Base-by-base conservation (phyloP, 441 rosid species). In the Euphorbia corollata region DNA sequence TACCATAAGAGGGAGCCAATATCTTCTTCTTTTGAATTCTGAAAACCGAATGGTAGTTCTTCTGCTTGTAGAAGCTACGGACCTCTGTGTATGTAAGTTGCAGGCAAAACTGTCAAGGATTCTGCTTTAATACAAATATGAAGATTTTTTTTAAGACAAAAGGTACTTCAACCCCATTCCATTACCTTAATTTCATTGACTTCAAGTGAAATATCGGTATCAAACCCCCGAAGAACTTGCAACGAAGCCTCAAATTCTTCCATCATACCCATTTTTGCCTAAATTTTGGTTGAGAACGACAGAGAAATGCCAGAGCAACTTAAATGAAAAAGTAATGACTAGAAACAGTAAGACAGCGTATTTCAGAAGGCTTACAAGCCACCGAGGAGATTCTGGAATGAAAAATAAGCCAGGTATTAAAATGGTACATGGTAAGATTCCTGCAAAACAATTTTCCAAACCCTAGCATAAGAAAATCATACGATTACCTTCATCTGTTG, bases 211-310 rank as follows among this genome's bases (percentile, higher is more conserved):
- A 90, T 88, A 78, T 92, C 96, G 71, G 91, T 75, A 67, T 87
- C 96, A 78, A 85, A 92, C 22, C 96, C 97, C 53, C 32, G 32
- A 27, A 27, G 32, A 27, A 27, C 32, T 27, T 27, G 32, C 32
- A 27, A 27, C 32, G 32, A 90, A 68, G 92, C 70, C 81, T 92
- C 98, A 75, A 90, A 88, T 58, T 92, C 98, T 61, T 92, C 96
- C 19, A 86, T 85, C 82, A 87, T 83, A 8, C 98, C 98, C 98
- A 92, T 89, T 74, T 90, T 82, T 65, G 96, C 96, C 98, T 90
- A 76, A 55, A 75, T 67, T 64, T 67, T 54, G 64, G 34, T 60
- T 65, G 34, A 30, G 66, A 27, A 8, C n/a, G 36, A 5, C 11
- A 8, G 12, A 8, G 6, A 16, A 60, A 27, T 9, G 39, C 34